A percentile compares a stretch with the other conserved stretches of the same genome.
Evolutionary conservation across 495 filamentous ascomycete genomes (phyloP).

Genomic region (Bacidia gigantensis): DNA sequence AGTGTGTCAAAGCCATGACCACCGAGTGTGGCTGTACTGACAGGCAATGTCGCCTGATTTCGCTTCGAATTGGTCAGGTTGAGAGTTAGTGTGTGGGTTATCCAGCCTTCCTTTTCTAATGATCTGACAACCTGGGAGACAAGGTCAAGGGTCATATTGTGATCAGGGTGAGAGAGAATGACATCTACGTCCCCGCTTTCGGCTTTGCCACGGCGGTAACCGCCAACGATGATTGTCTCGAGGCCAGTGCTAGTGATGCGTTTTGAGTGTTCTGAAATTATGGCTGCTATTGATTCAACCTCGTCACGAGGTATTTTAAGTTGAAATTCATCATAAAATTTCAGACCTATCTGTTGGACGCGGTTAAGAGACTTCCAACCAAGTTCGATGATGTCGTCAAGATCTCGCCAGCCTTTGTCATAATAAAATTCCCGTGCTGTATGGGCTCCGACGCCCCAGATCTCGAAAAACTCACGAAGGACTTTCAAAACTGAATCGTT

Average conservation of each 20-base stretch:
- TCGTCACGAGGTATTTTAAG: conserved; percentile 57
- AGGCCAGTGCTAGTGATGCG: conserved; percentile 36
- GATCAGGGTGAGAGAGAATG: conserved; percentile 66
- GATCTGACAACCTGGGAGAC: conserved; percentile 51
- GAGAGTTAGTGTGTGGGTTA: conserved; percentile 72
- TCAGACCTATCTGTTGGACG: conserved; percentile 89
- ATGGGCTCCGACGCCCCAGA: conserved; percentile 81
- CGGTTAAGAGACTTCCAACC: conserved; percentile 64
- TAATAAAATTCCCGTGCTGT: conserved; percentile 79
- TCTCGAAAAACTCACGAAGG: conserved; percentile 57
- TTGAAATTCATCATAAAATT: conserved; percentile 76
- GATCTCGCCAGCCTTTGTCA: conserved; percentile 53
- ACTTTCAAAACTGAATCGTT: conserved; percentile 47
- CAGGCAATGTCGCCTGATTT: conserved; percentile 53
- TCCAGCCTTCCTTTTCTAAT: conserved; percentile 52
- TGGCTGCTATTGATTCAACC: conserved; percentile 51
- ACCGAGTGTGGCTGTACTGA: conserved; percentile 26
- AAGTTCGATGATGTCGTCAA: conserved; percentile 74
- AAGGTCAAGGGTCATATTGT: conserved; percentile 48
- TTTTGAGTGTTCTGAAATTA: conserved; percentile 50
- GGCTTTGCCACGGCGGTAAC: conserved; percentile 71
- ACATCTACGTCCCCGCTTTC: conserved; percentile 72
- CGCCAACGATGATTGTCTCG: conserved; percentile 65
- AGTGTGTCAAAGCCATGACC: conserved; percentile 65
- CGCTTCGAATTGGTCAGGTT: conserved; percentile 51